A percentile compares a stretch with the other conserved stretches of the same genome.
phyloP scores from a whole-genome alignment of 179 eudicot species.

The Gypsophila paniculata region DNA sequence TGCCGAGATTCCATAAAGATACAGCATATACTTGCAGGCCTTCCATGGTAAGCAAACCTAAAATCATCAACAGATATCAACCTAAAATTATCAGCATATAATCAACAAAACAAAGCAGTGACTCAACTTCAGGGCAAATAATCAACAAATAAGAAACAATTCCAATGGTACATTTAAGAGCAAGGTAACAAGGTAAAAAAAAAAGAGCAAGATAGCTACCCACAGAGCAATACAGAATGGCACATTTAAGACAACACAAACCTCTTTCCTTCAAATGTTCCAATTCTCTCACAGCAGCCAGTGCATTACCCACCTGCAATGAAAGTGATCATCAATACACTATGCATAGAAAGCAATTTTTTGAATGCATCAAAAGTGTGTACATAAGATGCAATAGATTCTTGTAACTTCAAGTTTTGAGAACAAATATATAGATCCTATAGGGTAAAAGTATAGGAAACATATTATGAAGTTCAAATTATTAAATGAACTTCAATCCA shows the following conservation, averaged over 20 bases:
- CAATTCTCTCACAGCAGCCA: slow-evolving; percentile 64
- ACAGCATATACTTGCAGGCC: slow-evolving; percentile 81
- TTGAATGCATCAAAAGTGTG: background rate
- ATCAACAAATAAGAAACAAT: background rate
- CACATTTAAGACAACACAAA: slow-evolving; percentile 29
- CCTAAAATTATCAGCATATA: slow-evolving; percentile 6
- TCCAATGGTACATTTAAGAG: background rate
- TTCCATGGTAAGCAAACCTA: slow-evolving; percentile 70
- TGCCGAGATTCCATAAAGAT: slow-evolving; percentile 72
- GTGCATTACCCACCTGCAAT: slow-evolving; percentile 68
- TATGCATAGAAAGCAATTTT: background rate
- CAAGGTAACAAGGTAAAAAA: background rate
- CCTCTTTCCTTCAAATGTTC: slow-evolving; percentile 65
- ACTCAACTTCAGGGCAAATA: background rate
- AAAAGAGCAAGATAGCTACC: slow-evolving; percentile 10
- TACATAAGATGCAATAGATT: background rate
- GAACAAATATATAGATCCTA: background rate
- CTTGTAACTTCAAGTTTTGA: background rate
- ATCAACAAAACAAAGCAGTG: background rate
- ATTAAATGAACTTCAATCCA: background rate
- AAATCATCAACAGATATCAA: slow-evolving; percentile 17
- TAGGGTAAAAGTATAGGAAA: background rate
- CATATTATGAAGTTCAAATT: too few species aligned
- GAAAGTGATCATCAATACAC: background rate
- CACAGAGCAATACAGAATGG: background rate